A percentile compares a stretch with the other conserved stretches of the same genome.
Evolutionary conservation across 2,329 filamentous ascomycete species (phyloP).

Genomic region (Gyromitra esculenta): DNA sequence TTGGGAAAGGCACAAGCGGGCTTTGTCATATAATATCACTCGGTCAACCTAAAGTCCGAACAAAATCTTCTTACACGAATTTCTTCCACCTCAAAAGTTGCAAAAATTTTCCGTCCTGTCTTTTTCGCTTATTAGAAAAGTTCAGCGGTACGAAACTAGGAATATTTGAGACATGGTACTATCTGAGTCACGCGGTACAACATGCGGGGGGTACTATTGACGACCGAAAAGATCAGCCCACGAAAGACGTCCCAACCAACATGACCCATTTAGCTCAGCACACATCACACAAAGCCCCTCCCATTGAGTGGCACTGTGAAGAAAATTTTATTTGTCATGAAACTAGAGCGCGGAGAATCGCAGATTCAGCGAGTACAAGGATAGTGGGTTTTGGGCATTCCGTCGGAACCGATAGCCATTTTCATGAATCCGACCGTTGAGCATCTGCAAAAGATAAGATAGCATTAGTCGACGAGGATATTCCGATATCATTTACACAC

Average conservation of each 20-base stretch:
- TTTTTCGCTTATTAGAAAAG: neutral
- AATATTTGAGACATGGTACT: neutral
- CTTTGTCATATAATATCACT: constrained; percentile 16
- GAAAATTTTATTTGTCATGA: constrained; percentile 8
- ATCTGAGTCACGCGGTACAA: neutral
- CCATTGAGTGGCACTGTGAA: neutral
- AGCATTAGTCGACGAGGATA: neutral
- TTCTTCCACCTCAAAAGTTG: neutral
- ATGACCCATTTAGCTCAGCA: neutral
- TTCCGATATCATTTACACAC: neutral
- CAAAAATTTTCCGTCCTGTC: neutral
- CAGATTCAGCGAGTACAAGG: constrained; percentile 7
- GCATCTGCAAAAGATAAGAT: neutral
- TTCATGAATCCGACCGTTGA: neutral
- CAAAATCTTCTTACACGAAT: neutral
- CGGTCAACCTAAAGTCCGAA: neutral
- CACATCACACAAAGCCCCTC: neutral
- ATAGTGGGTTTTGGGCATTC: neutral
- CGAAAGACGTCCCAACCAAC: neutral
- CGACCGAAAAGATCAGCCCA: constrained; percentile 2
- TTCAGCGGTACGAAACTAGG: constrained; percentile 1
- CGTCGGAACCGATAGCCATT: constrained; percentile 4
- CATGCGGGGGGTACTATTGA: neutral
- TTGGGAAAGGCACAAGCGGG: neutral
- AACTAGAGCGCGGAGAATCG: neutral